Evolutionary conservation across 192 early-diverging fungal genomes (phyloP).

Genomic region (Glomus cerebriforme): DNA sequence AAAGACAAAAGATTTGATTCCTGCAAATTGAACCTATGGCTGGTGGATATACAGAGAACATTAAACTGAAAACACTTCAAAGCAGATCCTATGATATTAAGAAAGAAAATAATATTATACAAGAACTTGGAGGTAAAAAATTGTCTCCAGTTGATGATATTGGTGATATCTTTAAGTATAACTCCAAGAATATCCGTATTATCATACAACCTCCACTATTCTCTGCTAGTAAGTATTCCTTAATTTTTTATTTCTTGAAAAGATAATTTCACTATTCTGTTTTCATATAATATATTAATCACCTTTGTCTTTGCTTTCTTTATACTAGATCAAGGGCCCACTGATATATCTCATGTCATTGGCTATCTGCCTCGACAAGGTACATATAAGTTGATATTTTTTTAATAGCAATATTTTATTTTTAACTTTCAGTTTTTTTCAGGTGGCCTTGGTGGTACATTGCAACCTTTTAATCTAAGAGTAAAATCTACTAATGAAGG

Average conservation of each 20-base stretch:
- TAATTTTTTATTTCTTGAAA: background rate
- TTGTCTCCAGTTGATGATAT: constrained; percentile 24
- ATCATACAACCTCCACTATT: background rate
- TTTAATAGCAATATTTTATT: background rate
- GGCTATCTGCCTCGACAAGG: background rate
- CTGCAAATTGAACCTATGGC: constrained; percentile 8
- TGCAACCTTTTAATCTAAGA: background rate
- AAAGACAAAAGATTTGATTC: constrained; percentile 8
- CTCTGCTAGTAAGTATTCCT: constrained; percentile 11
- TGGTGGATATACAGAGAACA: constrained; percentile 22
- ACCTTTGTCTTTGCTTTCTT: background rate
- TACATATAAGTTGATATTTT: background rate
- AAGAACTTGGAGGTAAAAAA: constrained; percentile 11
- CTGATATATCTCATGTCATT: background rate
- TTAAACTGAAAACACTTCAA: constrained; percentile 29
- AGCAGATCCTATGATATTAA: constrained; percentile 13
- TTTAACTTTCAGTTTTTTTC: background rate
- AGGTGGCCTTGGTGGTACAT: constrained; percentile 22
- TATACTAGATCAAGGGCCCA: background rate
- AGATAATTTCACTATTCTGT: background rate
- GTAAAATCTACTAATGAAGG: background rate
- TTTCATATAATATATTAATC: background rate
- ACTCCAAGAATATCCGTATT: constrained; percentile 22
- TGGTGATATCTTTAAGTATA: constrained; percentile 14
- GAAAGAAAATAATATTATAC: constrained; percentile 24